Base-by-base conservation (phyloP, 1,284 basidiomycete species). In the Grifola frondosa region DNA sequence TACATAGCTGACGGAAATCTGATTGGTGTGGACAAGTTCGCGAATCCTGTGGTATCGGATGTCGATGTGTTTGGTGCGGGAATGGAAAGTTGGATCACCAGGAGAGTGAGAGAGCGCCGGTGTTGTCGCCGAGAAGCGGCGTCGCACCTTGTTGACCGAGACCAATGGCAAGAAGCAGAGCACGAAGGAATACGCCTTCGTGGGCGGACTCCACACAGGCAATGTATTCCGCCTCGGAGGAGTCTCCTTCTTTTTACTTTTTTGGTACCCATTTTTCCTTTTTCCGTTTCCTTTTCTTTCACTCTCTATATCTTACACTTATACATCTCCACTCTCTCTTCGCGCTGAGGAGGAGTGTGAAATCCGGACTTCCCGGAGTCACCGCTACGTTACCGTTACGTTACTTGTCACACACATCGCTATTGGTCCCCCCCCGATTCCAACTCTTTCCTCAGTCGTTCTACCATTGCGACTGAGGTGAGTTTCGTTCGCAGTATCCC, bases 31-130 rank as follows among this genome's bases (percentile, higher is more conserved):
- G 26, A 71, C 59, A 2, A 36, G 32, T 11, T 65, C 58, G 2
- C 66, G 60, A 6, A 70, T 45, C 36, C 58, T 66, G 40, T 72
- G 70, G 40, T 65, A 60, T 13, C 49, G 49, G n/a, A 68, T 56
- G 36, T 72, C 61, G 35, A 76, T 72, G 46, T 77, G 74, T 45
- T 75, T 75, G 0, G 67, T 69, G 6, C 63, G 42, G 3, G 60
- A 56, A 30, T 65, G 65, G n/a, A 30, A 40, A 7, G 12, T 5
- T 15, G 13, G 28, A 12, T 3, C 24, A 10, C 29, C 24, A 16
- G 25, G 22, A 38, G 3, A 53, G 38, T 6, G 16, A 24, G 21
- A 53, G 52, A 2, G 53, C 48, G 16, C 49, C 32, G 3, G 38
- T 36, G 41, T 50, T 57, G 34, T 57, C 47, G 31, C 37, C 32